Base-by-base conservation (phyloP, 2,329 filamentous ascomycete species). In the Diaporthe eres region DNA sequence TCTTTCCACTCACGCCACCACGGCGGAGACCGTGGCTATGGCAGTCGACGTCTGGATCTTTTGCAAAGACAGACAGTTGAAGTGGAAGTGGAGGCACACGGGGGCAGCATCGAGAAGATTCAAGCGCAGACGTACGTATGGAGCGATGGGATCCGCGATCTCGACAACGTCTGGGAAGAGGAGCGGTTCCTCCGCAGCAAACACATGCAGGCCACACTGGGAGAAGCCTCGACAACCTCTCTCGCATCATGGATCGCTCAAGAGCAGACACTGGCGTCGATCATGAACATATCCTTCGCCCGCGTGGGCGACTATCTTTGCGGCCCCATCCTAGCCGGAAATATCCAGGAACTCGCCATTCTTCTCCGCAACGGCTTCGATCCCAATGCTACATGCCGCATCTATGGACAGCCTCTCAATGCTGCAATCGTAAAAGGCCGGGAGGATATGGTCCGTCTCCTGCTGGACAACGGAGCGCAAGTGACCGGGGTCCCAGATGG, bases 271-370 rank as follows among this genome's bases (percentile, higher is more conserved):
- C 60, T 65, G 15, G 60, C 60, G 17, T 65, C 60, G 2, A 65
- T 65, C 17, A 65, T 65, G 60, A 65, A 65, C 25, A 65, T 65
- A 3, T 65, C 60, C 25, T 65, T 65, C 9, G 60, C 60, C 25
- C 60, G 60, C 3, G 60, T 65, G 39, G 60, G 42, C 2, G 58
- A 63, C n/a, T 63, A 63, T 4, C 37, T 63, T 3, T 63, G 58
- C 6, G 58, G 37, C 12, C 58, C 58, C 1, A 63, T 63, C 37
- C 13, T 63, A 2, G n/a, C 37, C 39, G 58, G 58, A 1, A 63
- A 63, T 13, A 63, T 63, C n/a, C 58, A 63, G 8, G n/a, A 44
- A 17, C 58, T 63, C 13, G 58, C 58, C 6, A 28, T 63, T 3
- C 58, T 63, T 1, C 58, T 63, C 58, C 58, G 58, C n/a, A 63